Evolutionary conservation across 805 yeast species (phyloP).

Genomic region (Sugiyamaella boreocaroliniensis): DNA sequence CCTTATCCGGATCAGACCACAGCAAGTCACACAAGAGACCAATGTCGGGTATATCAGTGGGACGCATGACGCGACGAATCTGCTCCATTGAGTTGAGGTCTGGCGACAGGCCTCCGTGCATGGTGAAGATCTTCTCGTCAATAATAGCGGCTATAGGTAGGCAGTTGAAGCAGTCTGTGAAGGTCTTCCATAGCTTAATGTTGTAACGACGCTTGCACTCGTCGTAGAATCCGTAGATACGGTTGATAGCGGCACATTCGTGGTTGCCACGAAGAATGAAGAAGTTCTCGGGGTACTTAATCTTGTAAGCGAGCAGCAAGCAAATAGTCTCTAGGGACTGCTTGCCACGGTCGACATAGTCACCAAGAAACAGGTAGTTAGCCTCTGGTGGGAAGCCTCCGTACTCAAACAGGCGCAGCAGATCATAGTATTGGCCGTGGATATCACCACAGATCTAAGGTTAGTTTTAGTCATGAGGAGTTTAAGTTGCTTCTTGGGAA

Average conservation of each 20-base stretch:
- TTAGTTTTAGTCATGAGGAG: background rate
- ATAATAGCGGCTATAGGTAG: slow-evolving; percentile 97
- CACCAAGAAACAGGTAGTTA: slow-evolving; percentile 90
- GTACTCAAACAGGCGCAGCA: slow-evolving; percentile 89
- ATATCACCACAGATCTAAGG: slow-evolving; percentile 79
- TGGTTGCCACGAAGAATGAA: slow-evolving; percentile 96
- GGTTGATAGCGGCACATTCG: slow-evolving; percentile 96
- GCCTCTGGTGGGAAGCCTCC: slow-evolving; percentile 99
- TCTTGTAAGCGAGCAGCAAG: slow-evolving; percentile 87
- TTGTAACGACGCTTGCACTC: slow-evolving; percentile 98
- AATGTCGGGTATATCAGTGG: slow-evolving; percentile 97
- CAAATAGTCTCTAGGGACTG: slow-evolving; percentile 96
- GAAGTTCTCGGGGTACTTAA: slow-evolving; percentile 96
- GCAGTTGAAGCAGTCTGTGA: slow-evolving; percentile 97
- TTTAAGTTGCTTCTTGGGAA: background rate
- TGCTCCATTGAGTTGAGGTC: slow-evolving; percentile 98
- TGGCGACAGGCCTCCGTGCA: slow-evolving; percentile 98
- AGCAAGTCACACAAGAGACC: slow-evolving; percentile 92
- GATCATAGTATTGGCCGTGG: slow-evolving; percentile 96
- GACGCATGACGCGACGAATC: slow-evolving; percentile 97
- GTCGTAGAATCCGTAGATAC: slow-evolving; percentile 97
- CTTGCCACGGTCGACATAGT: slow-evolving; percentile 97
- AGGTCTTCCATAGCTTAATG: slow-evolving; percentile 97
- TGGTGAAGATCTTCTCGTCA: slow-evolving; percentile 95
- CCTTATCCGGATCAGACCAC: slow-evolving; percentile 99